phyloP scores from a whole-genome alignment of 2,329 filamentous ascomycete genomes.

The Aspergillus sp. region DNA sequence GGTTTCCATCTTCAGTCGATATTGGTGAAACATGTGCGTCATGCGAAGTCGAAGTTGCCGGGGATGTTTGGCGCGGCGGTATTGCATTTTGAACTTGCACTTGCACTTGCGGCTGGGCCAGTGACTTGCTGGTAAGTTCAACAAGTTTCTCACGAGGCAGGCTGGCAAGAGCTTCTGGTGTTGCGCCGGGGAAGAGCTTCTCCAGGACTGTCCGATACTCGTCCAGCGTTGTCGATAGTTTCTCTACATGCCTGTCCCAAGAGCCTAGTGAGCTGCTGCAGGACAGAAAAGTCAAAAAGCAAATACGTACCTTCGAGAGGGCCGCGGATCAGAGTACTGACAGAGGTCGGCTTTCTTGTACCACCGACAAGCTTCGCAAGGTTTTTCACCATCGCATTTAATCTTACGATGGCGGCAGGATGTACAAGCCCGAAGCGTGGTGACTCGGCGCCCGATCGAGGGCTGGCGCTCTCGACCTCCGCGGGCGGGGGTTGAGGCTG shows the following conservation, averaged over 20 bases:
- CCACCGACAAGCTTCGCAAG: constrained; percentile 79
- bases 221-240: constrained; percentile 64
- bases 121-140: constrained; percentile 47
- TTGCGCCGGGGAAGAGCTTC: constrained; percentile 61
- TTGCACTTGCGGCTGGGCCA: constrained; percentile 29
- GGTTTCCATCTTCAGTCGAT: constrained; percentile 52
- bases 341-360: constrained; percentile 78
- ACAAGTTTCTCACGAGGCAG: constrained; percentile 62
- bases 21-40: constrained; percentile 42
- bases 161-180: constrained; percentile 51
- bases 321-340: constrained; percentile 77
- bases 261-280: constrained; percentile 12
- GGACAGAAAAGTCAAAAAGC: background rate
- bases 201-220: constrained; percentile 65
- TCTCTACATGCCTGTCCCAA: constrained; percentile 47
- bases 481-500: constrained; percentile 26
- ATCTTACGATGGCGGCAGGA: constrained; percentile 81
- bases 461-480: constrained; percentile 35
- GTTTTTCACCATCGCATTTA: constrained; percentile 77
- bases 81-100: constrained; percentile 42
- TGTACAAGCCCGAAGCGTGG: constrained; percentile 60
- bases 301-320: constrained; percentile 68
- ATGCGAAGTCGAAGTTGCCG: constrained; percentile 50
- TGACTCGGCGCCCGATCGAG: constrained; percentile 36
- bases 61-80: constrained; percentile 34